Conservation (phyloP, 345 rosid genomes). For the Linum usitatissimum region DNA sequence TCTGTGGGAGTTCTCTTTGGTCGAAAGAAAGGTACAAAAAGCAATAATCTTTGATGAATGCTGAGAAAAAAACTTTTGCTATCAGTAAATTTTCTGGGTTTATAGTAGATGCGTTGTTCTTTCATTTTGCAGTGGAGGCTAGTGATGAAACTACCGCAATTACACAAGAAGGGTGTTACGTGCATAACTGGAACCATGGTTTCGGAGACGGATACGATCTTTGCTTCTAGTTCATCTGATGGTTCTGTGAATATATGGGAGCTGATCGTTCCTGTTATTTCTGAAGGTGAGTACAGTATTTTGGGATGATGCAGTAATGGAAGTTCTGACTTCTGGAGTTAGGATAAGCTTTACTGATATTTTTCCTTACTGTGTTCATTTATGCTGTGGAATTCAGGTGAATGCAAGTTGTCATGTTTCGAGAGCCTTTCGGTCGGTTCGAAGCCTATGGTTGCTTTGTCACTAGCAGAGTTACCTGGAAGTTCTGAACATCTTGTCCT, state of each 20-base stretch:
- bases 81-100: not conserved
- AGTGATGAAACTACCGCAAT: conserved; percentile 53
- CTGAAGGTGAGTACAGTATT: conserved; percentile 32
- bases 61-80: not conserved
- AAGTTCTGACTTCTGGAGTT: too few species aligned
- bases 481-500: conserved; percentile 41
- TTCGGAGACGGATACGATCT: conserved; percentile 48
- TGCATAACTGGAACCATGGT: conserved; percentile 62
- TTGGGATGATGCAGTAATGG: not conserved
- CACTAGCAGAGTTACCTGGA: conserved; percentile 68
- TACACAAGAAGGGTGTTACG: conserved; percentile 83
- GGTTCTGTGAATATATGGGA: conserved; percentile 61
- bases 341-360: not conserved
- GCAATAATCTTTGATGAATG: not conserved
- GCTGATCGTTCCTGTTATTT: conserved; percentile 35
- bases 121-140: conserved; percentile 50
- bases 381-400: conserved; percentile 34
- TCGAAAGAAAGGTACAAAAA: conserved; percentile 36
- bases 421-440: conserved; percentile 56
- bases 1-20: conserved; percentile 63
- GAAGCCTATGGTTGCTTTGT: conserved; percentile 74
- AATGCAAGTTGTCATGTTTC: conserved; percentile 44
- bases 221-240: conserved; percentile 84
- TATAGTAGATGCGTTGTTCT: not conserved
- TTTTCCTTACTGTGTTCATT: conserved; percentile 1